Evolutionary conservation across 1,284 basidiomycete species (phyloP), one percentile per base, ranked within the genome.

Genomic region (Irpex sp.): DNA sequence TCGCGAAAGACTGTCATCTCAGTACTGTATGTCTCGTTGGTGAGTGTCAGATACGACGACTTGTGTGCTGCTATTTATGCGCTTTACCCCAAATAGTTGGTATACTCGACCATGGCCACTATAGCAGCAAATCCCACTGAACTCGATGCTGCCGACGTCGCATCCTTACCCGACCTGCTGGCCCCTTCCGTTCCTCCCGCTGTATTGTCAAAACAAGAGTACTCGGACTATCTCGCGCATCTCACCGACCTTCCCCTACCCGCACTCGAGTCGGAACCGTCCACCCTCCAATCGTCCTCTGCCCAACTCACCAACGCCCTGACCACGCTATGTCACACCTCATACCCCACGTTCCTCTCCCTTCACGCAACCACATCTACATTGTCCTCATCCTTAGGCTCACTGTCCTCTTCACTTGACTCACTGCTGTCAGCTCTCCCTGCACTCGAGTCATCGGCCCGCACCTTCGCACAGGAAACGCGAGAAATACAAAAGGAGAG

Each of bases 301-400:
- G 87, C 92, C 52, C 90, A 92, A 65, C 83, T 96, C 63, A 93
- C 93, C 15, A 89, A 91, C 58, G 94, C 94, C 65, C 82, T 97
- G 67, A 94, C 91, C 3, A 91, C 91, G 52, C 83, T 97, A 19
- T 96, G 94, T 65, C 91, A 92, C 67, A 88, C 92, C 4, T 94
- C 94, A 37, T 95, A 96, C 74, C 86, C 90, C 26, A 94, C 93
- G 0, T 95, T 97, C 71, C 84, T 96, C 64, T 88, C 91, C 8
- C 83, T 96, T 8, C 93, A 95, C 75, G 79, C 78, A 67, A 90
- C 83, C 51, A 93, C 85, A 1, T 83, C 84, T 34, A 87, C 91
- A 0, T 85, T 97, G 58, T 80, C 85, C 0, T 77, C 78, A 6
- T 87, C 89, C 48, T 84, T 92, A 69, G 80, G 78, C 3, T 83